phyloP scores from a whole-genome alignment of 208 protist species.

The Strigomonas culicis region DNA sequence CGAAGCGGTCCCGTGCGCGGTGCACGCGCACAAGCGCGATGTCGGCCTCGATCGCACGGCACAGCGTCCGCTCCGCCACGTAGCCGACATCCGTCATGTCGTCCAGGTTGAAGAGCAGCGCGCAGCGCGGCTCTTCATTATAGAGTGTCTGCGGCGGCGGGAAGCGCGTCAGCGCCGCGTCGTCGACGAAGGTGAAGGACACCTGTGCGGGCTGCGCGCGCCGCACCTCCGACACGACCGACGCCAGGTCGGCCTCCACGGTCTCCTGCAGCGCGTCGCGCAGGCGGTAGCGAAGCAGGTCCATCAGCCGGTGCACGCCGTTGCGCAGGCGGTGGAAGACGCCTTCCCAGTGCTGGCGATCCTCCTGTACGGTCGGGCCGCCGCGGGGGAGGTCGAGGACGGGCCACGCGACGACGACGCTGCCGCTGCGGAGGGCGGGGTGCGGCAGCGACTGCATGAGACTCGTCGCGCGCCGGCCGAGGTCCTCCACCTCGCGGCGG shows the following conservation, averaged over 20 bases:
- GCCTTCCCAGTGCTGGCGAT: conserved; percentile 18
- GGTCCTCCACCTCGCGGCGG: conserved; percentile 17
- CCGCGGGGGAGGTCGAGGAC: conserved; percentile 7
- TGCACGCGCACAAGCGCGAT: conserved; percentile 61
- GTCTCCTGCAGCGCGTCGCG: conserved; percentile 24
- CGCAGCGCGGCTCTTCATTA: conserved; percentile 7
- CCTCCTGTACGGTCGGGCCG: conserved; percentile 15
- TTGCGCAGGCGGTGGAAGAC: conserved; percentile 24
- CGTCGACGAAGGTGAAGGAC: conserved; percentile 28
- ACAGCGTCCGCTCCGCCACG: conserved; percentile 32
- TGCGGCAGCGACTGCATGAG: conserved; percentile 44
- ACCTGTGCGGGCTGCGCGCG: conserved; percentile 15
- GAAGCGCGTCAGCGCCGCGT: conserved; percentile 18
- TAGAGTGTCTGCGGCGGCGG: neutral
- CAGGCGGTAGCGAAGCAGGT: conserved; percentile 24
- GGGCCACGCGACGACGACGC: conserved; percentile 51
- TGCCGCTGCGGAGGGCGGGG: conserved; percentile 37
- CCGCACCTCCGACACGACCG: conserved; percentile 24
- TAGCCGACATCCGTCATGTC: conserved; percentile 34
- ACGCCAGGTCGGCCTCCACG: conserved; percentile 25
- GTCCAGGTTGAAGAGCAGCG: conserved; percentile 50
- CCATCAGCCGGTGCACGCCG: conserved; percentile 21
- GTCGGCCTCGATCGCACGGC: conserved; percentile 39
- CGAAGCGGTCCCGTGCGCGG: conserved; percentile 52
- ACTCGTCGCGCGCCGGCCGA: conserved; percentile 31